Percentiles rank a stretch among this genome's conserved stretches.
Conservation (phyloP, 1,139 yeast species). For the Lodderomyces parapsilosis region DNA sequence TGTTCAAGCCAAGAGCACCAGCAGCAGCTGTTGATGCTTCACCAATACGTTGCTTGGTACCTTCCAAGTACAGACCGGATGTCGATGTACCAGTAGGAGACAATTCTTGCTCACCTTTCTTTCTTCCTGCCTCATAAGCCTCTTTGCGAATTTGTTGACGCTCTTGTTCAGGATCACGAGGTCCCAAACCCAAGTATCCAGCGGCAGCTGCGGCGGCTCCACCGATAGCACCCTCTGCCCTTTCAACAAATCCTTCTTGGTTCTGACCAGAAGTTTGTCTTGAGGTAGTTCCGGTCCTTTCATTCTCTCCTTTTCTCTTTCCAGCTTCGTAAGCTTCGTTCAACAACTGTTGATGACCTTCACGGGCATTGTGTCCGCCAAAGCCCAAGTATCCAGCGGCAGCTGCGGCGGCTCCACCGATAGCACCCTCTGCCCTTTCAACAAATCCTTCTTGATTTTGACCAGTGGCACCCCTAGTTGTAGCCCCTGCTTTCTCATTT, state of each 20-base stretch:
- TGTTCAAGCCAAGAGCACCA: background rate
- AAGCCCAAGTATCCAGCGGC: conserved; percentile 10
- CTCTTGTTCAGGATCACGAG: conserved; percentile 9
- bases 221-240: conserved; percentile 9
- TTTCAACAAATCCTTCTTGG: conserved; percentile 4
- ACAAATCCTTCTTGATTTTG: conserved; percentile 2
- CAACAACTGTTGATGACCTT: conserved; percentile 1
- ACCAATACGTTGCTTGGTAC: background rate
- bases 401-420: conserved; percentile 10
- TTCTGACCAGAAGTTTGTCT: conserved; percentile 1
- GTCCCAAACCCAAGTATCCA: conserved; percentile 7
- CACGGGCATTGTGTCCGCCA: conserved; percentile 8
- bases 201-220: conserved; percentile 15
- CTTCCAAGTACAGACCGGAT: background rate
- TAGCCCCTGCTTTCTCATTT: conserved; percentile 5
- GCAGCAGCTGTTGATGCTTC: background rate
- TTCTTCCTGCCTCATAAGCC: conserved; percentile 17
- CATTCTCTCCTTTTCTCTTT: conserved; percentile 3
- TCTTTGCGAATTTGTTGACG: conserved; percentile 13
- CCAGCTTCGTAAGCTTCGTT: conserved; percentile 6
- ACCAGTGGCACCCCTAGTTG: conserved; percentile 7
- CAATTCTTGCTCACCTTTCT: conserved; percentile 12
- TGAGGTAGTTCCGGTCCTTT: conserved; percentile 7
- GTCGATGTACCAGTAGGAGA: background rate
- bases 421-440: conserved; percentile 9